Conservation (phyloP, 2,329 filamentous ascomycete genomes). For the Colletotrichum melonis region DNA sequence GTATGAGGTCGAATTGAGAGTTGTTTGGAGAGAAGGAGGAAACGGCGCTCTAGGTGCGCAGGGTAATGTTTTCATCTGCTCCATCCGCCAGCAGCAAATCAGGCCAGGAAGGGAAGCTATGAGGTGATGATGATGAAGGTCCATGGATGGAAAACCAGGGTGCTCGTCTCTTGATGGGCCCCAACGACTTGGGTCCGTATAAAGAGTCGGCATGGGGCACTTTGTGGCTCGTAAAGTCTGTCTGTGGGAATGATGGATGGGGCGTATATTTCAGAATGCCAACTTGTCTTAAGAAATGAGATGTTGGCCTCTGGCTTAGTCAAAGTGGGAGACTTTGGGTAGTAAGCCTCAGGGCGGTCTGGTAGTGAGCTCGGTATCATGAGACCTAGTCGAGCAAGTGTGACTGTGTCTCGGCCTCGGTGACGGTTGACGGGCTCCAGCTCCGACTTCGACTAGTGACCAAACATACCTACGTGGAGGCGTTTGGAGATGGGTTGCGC, state of each 20-base stretch:
- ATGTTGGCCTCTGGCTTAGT: not conserved
- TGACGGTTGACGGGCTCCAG: not conserved
- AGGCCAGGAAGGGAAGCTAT: conserved; percentile 17
- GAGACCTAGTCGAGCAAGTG: not conserved
- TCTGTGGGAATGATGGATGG: not conserved
- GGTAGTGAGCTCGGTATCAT: not conserved
- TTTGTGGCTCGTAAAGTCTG: not conserved
- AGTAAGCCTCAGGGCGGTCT: no score
- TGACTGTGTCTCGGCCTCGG: not conserved
- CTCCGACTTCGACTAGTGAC: not conserved
- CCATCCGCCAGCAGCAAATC: conserved; percentile 6
- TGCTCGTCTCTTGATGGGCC: not conserved
- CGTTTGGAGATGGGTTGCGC: not conserved
- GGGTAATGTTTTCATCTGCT: conserved; percentile 7
- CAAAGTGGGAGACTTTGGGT: no score
- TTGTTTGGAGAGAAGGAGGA: conserved; percentile 10
- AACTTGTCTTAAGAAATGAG: not conserved
- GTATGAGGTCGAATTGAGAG: not conserved
- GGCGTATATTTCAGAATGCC: not conserved
- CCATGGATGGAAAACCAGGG: conserved; percentile 15
- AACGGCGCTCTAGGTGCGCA: conserved; percentile 5
- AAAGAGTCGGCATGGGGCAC: conserved; percentile 6
- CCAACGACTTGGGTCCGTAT: not conserved
- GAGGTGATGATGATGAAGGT: conserved; percentile 32
- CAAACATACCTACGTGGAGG: not conserved